These are phyloP conservation scores for Rutstroemia sp. DNA, from an alignment of 2,329 filamentous ascomycete species.

Conservation along the genomic window DNA sequence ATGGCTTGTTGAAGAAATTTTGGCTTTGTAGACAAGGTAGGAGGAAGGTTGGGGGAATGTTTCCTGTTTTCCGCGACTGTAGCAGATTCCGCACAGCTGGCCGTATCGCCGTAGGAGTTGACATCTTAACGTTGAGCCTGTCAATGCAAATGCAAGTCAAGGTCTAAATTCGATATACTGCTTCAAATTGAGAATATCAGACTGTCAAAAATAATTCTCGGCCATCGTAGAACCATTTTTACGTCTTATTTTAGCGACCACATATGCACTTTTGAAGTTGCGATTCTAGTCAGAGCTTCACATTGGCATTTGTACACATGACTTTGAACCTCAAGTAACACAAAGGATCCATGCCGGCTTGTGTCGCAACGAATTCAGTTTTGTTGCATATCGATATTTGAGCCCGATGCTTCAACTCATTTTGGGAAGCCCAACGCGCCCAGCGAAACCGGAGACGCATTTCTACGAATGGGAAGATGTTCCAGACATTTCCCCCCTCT, in stretches of 20 bases:
- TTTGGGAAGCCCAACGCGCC: slow-evolving; percentile 2
- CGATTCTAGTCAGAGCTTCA: too few species aligned
- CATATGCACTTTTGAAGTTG: background rate
- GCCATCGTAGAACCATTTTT: slow-evolving; percentile 2
- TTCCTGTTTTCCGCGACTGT: slow-evolving; percentile 11
- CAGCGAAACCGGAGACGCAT: background rate
- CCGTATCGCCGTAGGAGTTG: slow-evolving; percentile 22
- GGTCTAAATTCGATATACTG: background rate
- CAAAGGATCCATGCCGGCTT: background rate
- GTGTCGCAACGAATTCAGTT: background rate
- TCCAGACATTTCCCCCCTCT: background rate
- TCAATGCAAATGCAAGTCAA: slow-evolving; percentile 14
- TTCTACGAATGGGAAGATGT: background rate
- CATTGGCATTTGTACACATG: slow-evolving; percentile 2
- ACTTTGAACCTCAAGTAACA: background rate
- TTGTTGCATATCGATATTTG: slow-evolving; percentile 12
- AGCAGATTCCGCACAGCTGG: slow-evolving; percentile 19
- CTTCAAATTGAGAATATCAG: slow-evolving; percentile 10
- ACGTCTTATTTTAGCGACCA: background rate
- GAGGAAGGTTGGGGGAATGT: slow-evolving; percentile 27
- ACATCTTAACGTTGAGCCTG: slow-evolving; percentile 19
- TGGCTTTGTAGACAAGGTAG: slow-evolving; percentile 23
- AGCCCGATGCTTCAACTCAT: slow-evolving; percentile 2
- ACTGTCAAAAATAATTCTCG: slow-evolving; percentile 9
- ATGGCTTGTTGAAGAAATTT: slow-evolving; percentile 9